phyloP scores from a whole-genome alignment of 352 stramenopile species.

The Globisporangium ultimum region DNA sequence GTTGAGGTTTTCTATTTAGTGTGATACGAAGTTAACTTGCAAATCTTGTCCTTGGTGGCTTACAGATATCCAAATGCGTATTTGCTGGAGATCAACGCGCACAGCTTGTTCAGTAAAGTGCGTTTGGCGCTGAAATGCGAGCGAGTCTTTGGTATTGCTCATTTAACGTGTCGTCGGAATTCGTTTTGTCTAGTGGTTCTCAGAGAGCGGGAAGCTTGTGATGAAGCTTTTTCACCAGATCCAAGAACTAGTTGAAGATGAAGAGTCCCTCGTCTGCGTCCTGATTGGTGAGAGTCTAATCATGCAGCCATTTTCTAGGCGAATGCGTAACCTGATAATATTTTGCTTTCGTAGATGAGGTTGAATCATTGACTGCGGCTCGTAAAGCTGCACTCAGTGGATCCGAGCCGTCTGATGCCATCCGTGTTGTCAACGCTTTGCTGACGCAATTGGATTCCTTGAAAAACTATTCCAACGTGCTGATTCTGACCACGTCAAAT shows the following conservation, averaged over 20 bases:
- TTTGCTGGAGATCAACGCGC: constrained; percentile 91
- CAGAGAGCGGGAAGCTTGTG: constrained; percentile 92
- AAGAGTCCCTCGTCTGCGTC: constrained; percentile 87
- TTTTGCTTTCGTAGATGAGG: constrained; percentile 64
- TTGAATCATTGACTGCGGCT: constrained; percentile 88
- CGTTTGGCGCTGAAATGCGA: neutral
- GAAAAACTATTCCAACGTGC: constrained; percentile 81
- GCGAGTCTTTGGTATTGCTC: too few species aligned
- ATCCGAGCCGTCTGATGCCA: constrained; percentile 88
- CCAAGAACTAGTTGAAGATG: constrained; percentile 86
- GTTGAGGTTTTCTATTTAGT: too few species aligned
- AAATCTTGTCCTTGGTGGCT: too few species aligned
- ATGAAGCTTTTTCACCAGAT: constrained; percentile 91
- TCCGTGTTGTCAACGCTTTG: constrained; percentile 91
- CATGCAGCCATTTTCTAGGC: neutral
- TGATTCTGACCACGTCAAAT: constrained; percentile 93
- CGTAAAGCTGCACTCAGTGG: constrained; percentile 64
- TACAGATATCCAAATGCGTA: constrained; percentile 57
- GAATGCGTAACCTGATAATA: neutral
- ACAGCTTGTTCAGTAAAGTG: constrained; percentile 91
- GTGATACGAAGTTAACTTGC: too few species aligned
- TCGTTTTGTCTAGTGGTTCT: constrained; percentile 83
- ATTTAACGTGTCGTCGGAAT: neutral
- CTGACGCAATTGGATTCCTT: constrained; percentile 89
- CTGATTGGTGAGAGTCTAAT: constrained; percentile 63